These are phyloP conservation scores for Penicillium lividum DNA, from an alignment of 495 filamentous ascomycete species.

Conservation along the genomic window DNA sequence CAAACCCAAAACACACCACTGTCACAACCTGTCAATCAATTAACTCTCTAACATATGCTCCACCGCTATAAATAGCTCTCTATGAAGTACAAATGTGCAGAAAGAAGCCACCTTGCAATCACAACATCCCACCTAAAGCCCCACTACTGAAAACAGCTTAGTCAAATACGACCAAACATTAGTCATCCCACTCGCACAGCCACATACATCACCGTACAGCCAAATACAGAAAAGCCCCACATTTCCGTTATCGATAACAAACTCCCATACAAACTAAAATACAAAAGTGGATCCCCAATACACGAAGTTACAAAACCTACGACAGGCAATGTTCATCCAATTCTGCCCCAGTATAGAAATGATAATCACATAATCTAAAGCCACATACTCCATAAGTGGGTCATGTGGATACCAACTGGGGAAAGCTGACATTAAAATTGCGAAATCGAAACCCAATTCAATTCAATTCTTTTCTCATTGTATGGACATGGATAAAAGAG, in stretches of 20 bases:
- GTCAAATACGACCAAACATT: not conserved
- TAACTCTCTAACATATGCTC: not conserved
- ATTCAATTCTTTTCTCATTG: not conserved
- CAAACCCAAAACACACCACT: not conserved
- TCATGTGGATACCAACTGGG: not conserved
- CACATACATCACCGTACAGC: conserved; percentile 4
- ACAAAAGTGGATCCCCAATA: not conserved
- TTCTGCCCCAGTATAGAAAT: not conserved
- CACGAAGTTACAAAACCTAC: not conserved
- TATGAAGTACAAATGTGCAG: not conserved
- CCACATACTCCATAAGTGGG: conserved; percentile 4
- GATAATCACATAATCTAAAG: conserved; percentile 4
- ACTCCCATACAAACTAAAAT: not conserved
- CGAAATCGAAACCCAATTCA: not conserved
- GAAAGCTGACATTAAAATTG: not conserved
- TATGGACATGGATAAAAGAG: not conserved
- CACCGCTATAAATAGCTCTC: conserved; percentile 3
- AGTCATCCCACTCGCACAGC: conserved; percentile 1
- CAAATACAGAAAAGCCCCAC: not conserved
- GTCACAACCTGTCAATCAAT: not conserved
- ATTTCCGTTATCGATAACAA: conserved; percentile 13
- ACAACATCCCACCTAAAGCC: not conserved
- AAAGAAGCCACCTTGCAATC: not conserved
- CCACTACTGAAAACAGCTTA: conserved; percentile 2
- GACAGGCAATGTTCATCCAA: not conserved